A percentile compares a stretch with the other conserved stretches of the same genome.
These are phyloP conservation scores for Clavaria fumosa DNA, from an alignment of 768 basidiomycete genomes.

Conservation along the genomic window DNA sequence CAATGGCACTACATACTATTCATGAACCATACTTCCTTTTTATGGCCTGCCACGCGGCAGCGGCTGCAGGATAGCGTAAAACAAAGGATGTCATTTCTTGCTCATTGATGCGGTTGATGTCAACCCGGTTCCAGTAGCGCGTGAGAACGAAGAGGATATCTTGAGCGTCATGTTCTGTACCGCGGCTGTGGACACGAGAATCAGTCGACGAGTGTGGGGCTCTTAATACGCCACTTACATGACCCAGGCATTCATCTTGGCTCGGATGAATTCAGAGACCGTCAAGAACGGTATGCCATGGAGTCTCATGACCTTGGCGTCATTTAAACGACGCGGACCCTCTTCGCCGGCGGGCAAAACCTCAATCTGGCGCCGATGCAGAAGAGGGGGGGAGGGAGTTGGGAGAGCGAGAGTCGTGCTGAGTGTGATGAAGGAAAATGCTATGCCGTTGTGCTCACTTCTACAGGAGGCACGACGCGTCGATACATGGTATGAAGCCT, in stretches of 20 bases:
- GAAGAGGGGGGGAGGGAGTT: no score
- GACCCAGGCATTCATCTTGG: slow-evolving; percentile 72
- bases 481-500: slow-evolving; percentile 68
- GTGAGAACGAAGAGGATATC: slow-evolving; percentile 60
- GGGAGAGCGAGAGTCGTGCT: no score
- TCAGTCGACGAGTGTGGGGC: slow-evolving; percentile 10
- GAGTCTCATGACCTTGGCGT: slow-evolving; percentile 48
- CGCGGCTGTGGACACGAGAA: slow-evolving; percentile 34
- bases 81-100: slow-evolving; percentile 75
- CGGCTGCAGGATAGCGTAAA: slow-evolving; percentile 38
- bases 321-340: slow-evolving; percentile 61
- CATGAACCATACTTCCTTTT: slow-evolving; percentile 58
- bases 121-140: slow-evolving; percentile 68
- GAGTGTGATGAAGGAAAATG: no score
- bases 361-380: slow-evolving; percentile 77
- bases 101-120: slow-evolving; percentile 77
- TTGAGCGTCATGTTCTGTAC: slow-evolving; percentile 55
- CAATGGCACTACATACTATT: slow-evolving; percentile 13
- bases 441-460: slow-evolving; percentile 33
- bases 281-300: slow-evolving; percentile 67
- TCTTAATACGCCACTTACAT: slow-evolving; percentile 35
- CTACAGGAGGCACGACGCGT: slow-evolving; percentile 61
- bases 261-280: slow-evolving; percentile 75
- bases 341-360: slow-evolving; percentile 70
- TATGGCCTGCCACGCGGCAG: slow-evolving; percentile 59